Percentiles rank a stretch among this genome's conserved stretches.
Evolutionary conservation across 306 rosid genomes (phyloP).

Genomic region (Sindora glabra): DNA sequence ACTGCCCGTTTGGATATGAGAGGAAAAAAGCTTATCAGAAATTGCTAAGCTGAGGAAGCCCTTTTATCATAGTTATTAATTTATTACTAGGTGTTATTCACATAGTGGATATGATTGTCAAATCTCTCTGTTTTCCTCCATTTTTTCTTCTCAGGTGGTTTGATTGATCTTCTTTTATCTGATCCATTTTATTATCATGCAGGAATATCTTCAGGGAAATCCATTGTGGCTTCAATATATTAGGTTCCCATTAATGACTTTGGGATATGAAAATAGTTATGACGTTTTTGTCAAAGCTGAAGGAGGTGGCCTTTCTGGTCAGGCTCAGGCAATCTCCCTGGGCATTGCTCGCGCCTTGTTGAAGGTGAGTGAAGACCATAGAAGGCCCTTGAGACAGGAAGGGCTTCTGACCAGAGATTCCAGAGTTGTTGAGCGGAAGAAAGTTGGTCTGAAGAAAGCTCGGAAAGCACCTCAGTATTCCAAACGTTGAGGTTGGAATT

Average conservation of each 20-base stretch:
- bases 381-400: constrained; percentile 69
- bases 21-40: constrained; percentile 4
- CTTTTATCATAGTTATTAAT: too few relatives aligned
- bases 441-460: constrained; percentile 89
- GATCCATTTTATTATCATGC: constrained; percentile 2
- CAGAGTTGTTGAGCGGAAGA: constrained; percentile 97
- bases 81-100: too few relatives aligned
- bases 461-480: constrained; percentile 98
- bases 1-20: constrained; percentile 3
- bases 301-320: constrained; percentile 96
- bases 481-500: constrained; percentile 59
- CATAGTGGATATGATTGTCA: neutral
- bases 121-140: neutral
- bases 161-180: neutral
- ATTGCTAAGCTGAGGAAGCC: neutral
- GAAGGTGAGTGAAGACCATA: constrained; percentile 73
- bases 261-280: constrained; percentile 76
- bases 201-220: constrained; percentile 97
- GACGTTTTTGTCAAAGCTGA: constrained; percentile 91
- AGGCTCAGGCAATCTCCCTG: constrained; percentile 92
- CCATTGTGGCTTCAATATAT: constrained; percentile 89
- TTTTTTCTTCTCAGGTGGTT: neutral
- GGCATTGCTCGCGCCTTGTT: constrained; percentile 94
- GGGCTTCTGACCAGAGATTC: constrained; percentile 95
- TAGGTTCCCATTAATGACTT: constrained; percentile 54